These are phyloP conservation scores for Penicillium palitans DNA, from an alignment of 2,329 filamentous ascomycete genomes.

Conservation along the genomic window DNA sequence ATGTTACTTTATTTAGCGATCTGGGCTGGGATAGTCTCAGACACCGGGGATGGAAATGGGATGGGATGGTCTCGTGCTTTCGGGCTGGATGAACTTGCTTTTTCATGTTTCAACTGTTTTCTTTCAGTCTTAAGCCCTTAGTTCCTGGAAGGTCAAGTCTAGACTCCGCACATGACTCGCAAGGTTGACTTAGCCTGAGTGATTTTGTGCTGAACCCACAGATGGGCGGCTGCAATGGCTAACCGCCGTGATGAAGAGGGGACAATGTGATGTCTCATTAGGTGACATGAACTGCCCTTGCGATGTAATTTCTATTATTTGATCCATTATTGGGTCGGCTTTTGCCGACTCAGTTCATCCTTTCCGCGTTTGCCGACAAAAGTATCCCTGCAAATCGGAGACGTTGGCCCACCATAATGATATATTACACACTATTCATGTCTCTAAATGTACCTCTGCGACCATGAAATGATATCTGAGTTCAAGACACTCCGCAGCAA, in stretches of 20 bases:
- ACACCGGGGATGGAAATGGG: background rate
- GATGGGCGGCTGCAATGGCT: conserved; percentile 3
- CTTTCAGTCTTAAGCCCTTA: background rate
- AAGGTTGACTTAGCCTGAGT: background rate
- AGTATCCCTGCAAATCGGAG: background rate
- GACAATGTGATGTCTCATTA: conserved; percentile 5
- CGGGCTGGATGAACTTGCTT: background rate
- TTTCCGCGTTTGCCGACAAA: background rate
- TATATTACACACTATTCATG: background rate
- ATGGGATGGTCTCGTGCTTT: background rate
- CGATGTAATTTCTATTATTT: background rate
- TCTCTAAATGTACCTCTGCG: background rate
- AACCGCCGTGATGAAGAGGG: conserved; percentile 11
- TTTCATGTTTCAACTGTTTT: background rate
- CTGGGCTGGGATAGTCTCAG: background rate
- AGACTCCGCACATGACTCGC: background rate
- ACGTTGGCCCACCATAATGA: background rate
- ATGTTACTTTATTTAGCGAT: background rate
- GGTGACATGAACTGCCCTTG: background rate
- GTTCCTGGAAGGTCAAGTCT: background rate
- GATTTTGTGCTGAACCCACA: background rate
- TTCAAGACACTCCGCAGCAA: background rate
- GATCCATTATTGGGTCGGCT: conserved; percentile 1
- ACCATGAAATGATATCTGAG: background rate
- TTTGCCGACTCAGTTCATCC: background rate